Percentiles rank a stretch among this genome's conserved stretches.
phyloP scores from a whole-genome alignment of 1,284 basidiomycete genomes.

The Lentinus polychrous region DNA sequence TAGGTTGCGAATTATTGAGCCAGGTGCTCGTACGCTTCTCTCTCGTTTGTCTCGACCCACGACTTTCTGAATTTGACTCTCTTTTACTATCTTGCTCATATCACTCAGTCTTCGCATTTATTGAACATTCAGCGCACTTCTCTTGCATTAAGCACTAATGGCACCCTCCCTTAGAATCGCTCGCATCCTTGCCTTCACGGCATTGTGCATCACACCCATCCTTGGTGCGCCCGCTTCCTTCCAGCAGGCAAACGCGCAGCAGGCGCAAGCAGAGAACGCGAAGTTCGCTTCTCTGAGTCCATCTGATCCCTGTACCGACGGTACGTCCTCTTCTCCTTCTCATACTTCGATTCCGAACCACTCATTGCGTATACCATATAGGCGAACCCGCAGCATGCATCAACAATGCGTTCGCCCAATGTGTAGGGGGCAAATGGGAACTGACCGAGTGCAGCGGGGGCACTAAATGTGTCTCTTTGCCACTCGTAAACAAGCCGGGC shows the following conservation, averaged over 20 bases:
- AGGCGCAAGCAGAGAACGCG: constrained; percentile 42
- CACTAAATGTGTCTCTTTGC: constrained; percentile 43
- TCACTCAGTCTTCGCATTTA: constrained; percentile 1
- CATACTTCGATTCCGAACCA: background rate
- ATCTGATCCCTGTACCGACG: constrained; percentile 30
- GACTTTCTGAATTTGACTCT: background rate
- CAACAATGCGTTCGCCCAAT: constrained; percentile 30
- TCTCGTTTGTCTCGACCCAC: constrained; percentile 1
- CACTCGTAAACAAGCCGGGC: constrained; percentile 43
- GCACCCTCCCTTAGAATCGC: background rate
- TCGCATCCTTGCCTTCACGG: constrained; percentile 1
- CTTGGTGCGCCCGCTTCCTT: constrained; percentile 20
- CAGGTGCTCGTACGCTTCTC: constrained; percentile 12
- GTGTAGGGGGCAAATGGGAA: constrained; percentile 28
- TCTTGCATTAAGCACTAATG: background rate
- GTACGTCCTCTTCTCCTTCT: constrained; percentile 1
- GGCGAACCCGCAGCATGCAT: constrained; percentile 30
- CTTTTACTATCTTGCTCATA: background rate
- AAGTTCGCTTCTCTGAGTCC: constrained; percentile 36
- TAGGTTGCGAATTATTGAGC: constrained; percentile 11
- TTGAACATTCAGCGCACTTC: background rate
- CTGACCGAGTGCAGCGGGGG: constrained; percentile 33
- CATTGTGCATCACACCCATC: constrained; percentile 7
- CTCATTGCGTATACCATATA: too few species aligned
- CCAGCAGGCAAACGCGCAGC: constrained; percentile 36